Evolutionary conservation across 805 yeast genomes (phyloP), one percentile per base, ranked within the genome.

Genomic region (Kluyveromyces aestuarii): DNA sequence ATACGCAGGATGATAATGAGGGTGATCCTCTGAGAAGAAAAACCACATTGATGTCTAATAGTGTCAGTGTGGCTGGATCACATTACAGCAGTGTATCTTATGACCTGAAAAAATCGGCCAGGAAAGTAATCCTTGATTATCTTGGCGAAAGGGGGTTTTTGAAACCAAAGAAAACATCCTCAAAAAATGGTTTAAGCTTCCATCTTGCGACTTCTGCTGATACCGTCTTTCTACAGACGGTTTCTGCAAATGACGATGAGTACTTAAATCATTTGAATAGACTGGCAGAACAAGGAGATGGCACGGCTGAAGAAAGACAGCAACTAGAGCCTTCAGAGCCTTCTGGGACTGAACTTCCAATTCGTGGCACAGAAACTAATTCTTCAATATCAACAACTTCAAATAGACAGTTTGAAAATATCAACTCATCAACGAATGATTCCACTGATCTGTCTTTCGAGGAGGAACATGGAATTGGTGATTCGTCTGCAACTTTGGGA

Each of bases 151-250:
- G 66, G 44, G 69, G 69, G 9, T 57, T 65, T 30, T 43, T 62
- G 10, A 40, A 48, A 25, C 58, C 65, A 16, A 57, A 50, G 45
- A 27, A 40, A 1, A 37, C 61, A 8, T 37, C 53, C 1, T 53
- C 53, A 13, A 54, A 52, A n/a, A 48, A 46, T 44, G 57, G 52
- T 27, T 35, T 60, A 11, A 55, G 46, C 14, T 57, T 69, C 6
- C 58, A 66, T 5, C 40, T 67, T 1, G 63, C 71, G 8, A 58
- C 70, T 0, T 57, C 61, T 5, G 70, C 70, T 17, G 69, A 67
- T 13, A 55, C 58, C 27, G 58, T 69, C 6, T 69, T 69, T 44
- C 45, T 69, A 33, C 68, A 69, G 2, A 60, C 69, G 18, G 46
- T 58, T 17, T 54, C 66, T 2, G 52, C 56, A 10, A 51, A 54